A percentile compares a stretch with the other conserved stretches of the same genome.
Evolutionary conservation across 1,139 yeast species (phyloP).

Genomic region (Yamadazyma epiphylla): DNA sequence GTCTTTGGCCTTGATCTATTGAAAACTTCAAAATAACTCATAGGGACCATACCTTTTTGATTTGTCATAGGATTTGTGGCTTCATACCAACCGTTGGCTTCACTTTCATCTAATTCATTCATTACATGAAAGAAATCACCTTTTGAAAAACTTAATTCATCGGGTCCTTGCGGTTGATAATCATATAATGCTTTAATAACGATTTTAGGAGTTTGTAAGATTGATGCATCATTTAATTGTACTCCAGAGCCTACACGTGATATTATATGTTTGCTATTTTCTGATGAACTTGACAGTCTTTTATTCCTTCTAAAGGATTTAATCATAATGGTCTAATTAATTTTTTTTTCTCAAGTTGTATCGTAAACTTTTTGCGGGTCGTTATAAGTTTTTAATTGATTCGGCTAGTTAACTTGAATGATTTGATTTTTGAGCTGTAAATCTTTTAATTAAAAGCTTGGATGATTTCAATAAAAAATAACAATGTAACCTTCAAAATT

Average conservation of each 20-base stretch:
- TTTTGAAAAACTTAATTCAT: conserved; percentile 70
- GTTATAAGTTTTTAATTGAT: too few relatives aligned
- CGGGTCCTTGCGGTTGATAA: conserved; percentile 76
- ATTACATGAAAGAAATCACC: conserved; percentile 91
- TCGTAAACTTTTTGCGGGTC: too few relatives aligned
- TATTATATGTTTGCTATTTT: conserved; percentile 30
- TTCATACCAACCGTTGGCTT: conserved; percentile 70
- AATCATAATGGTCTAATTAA: too few relatives aligned
- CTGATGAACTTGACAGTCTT: conserved; percentile 36
- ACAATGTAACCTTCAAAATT: too few relatives aligned
- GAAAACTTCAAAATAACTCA: conserved; percentile 75
- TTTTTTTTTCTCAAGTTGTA: too few relatives aligned
- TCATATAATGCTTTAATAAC: conserved; percentile 81
- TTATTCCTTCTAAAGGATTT: conserved; percentile 43
- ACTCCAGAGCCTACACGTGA: conserved; percentile 27
- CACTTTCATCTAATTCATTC: conserved; percentile 43
- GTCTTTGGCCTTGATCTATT: conserved; percentile 49
- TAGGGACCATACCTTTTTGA: conserved; percentile 83
- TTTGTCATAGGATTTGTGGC: conserved; percentile 85
- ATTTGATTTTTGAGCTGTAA: too few relatives aligned
- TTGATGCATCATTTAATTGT: conserved; percentile 12
- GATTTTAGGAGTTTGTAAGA: conserved; percentile 59
- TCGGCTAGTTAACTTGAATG: too few relatives aligned
- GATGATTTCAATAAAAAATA: too few relatives aligned
- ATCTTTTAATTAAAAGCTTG: too few relatives aligned